phyloP scores from a whole-genome alignment of 2,329 filamentous ascomycete species.

The Penicillium sp. region DNA sequence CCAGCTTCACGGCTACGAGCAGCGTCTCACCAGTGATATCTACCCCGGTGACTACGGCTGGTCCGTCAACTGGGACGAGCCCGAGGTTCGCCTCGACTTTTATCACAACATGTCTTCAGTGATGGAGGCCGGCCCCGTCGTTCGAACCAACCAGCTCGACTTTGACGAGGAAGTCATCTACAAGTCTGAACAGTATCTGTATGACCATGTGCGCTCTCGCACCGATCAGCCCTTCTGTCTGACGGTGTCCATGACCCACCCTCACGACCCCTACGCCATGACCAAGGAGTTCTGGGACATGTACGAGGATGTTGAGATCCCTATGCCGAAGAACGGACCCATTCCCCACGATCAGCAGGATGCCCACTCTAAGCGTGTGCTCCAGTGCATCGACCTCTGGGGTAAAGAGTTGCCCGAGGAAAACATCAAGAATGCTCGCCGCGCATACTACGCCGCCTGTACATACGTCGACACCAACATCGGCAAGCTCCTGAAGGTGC shows the following conservation, averaged over 20 bases:
- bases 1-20: slow-evolving; percentile 90
- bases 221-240: slow-evolving; percentile 74
- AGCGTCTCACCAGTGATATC: slow-evolving; percentile 87
- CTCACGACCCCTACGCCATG: slow-evolving; percentile 92
- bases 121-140: slow-evolving; percentile 79
- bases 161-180: slow-evolving; percentile 97
- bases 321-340: slow-evolving; percentile 64
- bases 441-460: slow-evolving; percentile 88
- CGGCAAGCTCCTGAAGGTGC: slow-evolving; percentile 69
- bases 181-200: slow-evolving; percentile 81
- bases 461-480: slow-evolving; percentile 93
- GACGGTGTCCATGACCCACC: slow-evolving; percentile 89
- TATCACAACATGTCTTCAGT: slow-evolving; percentile 96
- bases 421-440: slow-evolving; percentile 75
- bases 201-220: slow-evolving; percentile 80
- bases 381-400: slow-evolving; percentile 83
- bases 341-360: slow-evolving; percentile 80
- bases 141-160: slow-evolving; percentile 89
- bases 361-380: slow-evolving; percentile 75
- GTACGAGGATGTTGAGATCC: slow-evolving; percentile 84
- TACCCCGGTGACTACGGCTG: slow-evolving; percentile 93
- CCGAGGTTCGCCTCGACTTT: slow-evolving; percentile 72
- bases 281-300: slow-evolving; percentile 89
- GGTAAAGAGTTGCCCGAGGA: slow-evolving; percentile 77
- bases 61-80: slow-evolving; percentile 93